Evolutionary conservation across 148 eudicot genomes (phyloP), one percentile per base, ranked within the genome.

Genomic region (Camellia sinensis): DNA sequence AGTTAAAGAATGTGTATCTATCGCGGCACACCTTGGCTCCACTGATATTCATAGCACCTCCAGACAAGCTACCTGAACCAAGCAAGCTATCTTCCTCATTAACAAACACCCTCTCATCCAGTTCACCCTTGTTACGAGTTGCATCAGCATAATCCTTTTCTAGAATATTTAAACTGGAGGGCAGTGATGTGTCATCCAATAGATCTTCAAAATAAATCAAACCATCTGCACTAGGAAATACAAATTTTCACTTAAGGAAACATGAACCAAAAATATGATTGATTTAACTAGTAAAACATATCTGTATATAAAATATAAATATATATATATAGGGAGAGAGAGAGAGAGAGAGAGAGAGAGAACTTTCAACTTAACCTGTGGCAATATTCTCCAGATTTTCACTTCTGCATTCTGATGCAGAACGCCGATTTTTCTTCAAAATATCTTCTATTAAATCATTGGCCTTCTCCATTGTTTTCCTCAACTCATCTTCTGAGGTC

Each of bases 61-160:
- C 97, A 74, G 99, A 97, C 73, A 94, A 88, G 88, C 97, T 94
- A 79, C 94, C 95, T 43, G 98, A 90, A 59, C 90, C 97, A 53
- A 97, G 95, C 81, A 97, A 82, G 83, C 92, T 92, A 79, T 94
- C 98, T 62, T 92, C 97, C 29, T 83, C 91, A 83, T 94, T 89
- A 62, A 91, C 73, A 85, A 94, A 94, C 62, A 97, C 85, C 86
- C 90, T 91, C 86, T 94, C 99, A 85, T 97, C 99, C 79, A 97
- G 85, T 66, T 90, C 99, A 82, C 89, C 91, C 80, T 89, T 91
- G 67, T 85, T 80, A 64, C 82, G 83, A 77, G 87, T 87, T 44
- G 93, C 97, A 86, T 84, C 91, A 77, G 87, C 91, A 84, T 97
- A 94, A 80, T 92, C 93, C 79, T 87, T 90, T 80, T 97, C 99